Evolutionary conservation across 306 rosid genomes (phyloP), one percentile per base, ranked within the genome.

Genomic region (Sicyos edulis): DNA sequence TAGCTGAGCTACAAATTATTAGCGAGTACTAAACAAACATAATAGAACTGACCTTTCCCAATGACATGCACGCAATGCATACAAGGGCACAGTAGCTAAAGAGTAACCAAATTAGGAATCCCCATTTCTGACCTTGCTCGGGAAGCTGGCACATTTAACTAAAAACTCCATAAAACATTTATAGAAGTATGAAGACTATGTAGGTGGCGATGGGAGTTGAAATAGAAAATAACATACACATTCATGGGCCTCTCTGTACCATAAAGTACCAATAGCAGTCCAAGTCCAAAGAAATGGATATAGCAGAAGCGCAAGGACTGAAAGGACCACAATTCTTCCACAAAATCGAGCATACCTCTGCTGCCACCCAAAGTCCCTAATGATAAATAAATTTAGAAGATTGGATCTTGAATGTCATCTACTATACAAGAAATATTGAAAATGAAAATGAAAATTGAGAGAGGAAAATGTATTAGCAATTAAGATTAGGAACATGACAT

Each of bases 231-330:
- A 71, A 85, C 99, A 55, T 91, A 93, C 99, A 32, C 99, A 93
- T 75, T 80, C 82, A 79, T 79, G 91, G 20, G 96, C 87, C 67
- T 77, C 77, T 79, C 83, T 80, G 81, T 86, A 93, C 96, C 99
- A 93, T 79, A 89, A 77, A 70, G 96, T 89, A 79, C 99, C 99
- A 71, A 87, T 82, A 26, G 88, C 86, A 51, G 97, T 93, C 99
- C 99, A 93, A 72, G 92, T 87, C 97, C 97, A 93, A 62, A 93
- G 96, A 83, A 91, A 91, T 63, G 99, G 99, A 81, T 91, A 93
- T 60, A 93, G 96, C 65, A 89, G 85, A 76, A 93, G 70, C 40
- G 83, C 84, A 71, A 93, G 92, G 73, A 91, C 76, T 8, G 99
- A 91, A 70, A 91, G 87, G 75, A 93, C 99, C 58, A 80, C 96